Conservation (phyloP, 805 yeast species). For the Hanseniaspora osmophila region DNA sequence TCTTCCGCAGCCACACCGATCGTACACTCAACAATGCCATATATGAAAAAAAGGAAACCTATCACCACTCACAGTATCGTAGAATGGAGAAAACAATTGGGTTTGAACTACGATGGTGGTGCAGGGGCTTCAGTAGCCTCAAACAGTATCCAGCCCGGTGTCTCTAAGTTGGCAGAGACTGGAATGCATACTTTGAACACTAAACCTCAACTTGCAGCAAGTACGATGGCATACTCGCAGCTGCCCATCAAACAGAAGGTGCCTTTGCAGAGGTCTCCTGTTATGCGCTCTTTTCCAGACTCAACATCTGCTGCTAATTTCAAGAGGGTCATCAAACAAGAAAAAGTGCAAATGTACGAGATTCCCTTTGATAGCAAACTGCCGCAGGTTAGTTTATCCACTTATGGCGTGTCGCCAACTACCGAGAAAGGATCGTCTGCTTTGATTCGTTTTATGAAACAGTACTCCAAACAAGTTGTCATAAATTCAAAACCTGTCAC, state of each 20-base stretch:
- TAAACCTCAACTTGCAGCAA: neutral
- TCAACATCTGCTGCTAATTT: no score
- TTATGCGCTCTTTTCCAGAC: neutral
- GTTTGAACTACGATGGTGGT: conserved; percentile 11
- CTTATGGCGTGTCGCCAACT: neutral
- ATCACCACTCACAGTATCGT: conserved; percentile 23
- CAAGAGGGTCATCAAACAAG: neutral
- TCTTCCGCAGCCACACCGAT: no score
- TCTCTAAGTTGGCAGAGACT: no score
- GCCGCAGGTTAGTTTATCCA: neutral
- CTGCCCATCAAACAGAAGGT: neutral
- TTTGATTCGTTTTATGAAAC: neutral
- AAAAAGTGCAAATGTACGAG: neutral
- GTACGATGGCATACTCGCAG: neutral
- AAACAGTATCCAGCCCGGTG: neutral
- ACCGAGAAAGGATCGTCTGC: neutral
- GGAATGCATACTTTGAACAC: neutral
- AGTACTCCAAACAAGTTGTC: neutral
- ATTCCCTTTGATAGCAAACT: neutral
- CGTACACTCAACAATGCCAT: neutral
- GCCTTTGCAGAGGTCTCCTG: neutral
- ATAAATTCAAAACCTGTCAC: no score
- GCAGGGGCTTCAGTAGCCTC: neutral
- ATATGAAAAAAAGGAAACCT: conserved; percentile 19
- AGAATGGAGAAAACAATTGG: conserved; percentile 24